Conservation (phyloP, 1,284 basidiomycete genomes). For the Sporisorium iseilematis-ciliati region DNA sequence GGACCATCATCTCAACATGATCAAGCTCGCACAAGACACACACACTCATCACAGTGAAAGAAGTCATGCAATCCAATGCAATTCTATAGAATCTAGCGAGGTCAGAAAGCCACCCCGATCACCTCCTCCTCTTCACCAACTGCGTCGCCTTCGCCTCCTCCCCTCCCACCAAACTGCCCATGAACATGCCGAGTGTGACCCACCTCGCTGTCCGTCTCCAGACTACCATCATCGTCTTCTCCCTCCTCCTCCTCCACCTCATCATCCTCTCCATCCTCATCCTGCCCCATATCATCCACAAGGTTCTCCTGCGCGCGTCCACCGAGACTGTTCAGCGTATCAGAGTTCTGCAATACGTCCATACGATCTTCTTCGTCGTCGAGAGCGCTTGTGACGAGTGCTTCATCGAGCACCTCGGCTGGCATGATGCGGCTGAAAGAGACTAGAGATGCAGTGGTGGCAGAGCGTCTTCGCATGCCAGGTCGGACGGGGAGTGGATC, state of each 20-base stretch:
- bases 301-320: conserved; percentile 7
- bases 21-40: background rate
- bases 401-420: conserved; percentile 49
- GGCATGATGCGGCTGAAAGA: conserved; percentile 49
- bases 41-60: no score
- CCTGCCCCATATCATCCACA: conserved; percentile 25
- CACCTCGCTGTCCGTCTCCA: conserved; percentile 14
- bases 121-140: conserved; percentile 3
- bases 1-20: background rate
- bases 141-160: background rate
- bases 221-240: conserved; percentile 20
- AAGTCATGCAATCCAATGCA: background rate
- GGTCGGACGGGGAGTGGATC: conserved; percentile 38
- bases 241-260: conserved; percentile 27
- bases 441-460: conserved; percentile 40
- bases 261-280: conserved; percentile 28
- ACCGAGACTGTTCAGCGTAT: conserved; percentile 21
- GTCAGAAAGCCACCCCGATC: conserved; percentile 28
- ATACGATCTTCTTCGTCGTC: conserved; percentile 53
- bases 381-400: conserved; percentile 36
- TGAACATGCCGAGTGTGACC: conserved; percentile 10
- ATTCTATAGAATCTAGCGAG: background rate
- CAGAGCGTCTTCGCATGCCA: conserved; percentile 45
- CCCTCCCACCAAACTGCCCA: conserved; percentile 7
- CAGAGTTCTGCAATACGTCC: conserved; percentile 22